Percentiles rank a stretch among this genome's conserved stretches.
phyloP scores from a whole-genome alignment of 2,329 filamentous ascomycete genomes.

The Macrophomina tecta region DNA sequence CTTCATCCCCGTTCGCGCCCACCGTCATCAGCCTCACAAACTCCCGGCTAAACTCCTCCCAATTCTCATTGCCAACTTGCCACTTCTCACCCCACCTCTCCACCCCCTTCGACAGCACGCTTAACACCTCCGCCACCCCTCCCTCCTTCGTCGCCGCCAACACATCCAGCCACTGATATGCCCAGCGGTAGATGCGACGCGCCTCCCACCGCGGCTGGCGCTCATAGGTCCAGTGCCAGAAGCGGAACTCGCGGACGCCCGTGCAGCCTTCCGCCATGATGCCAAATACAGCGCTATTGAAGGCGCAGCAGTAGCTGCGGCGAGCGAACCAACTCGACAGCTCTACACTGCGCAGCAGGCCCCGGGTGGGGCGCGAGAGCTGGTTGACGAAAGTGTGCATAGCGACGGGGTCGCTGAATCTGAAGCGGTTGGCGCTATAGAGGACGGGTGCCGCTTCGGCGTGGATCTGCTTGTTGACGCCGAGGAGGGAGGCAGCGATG shows the following conservation, averaged over 20 bases:
- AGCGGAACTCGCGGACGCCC: conserved; percentile 38
- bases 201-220: conserved; percentile 29
- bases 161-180: conserved; percentile 45
- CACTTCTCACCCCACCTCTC: background rate
- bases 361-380: background rate
- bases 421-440: conserved; percentile 39
- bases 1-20: too few relatives aligned
- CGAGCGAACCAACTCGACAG: conserved; percentile 31
- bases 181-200: conserved; percentile 42
- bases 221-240: conserved; percentile 30
- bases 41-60: background rate
- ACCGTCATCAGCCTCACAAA: background rate
- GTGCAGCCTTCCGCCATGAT: conserved; percentile 36
- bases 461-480: conserved; percentile 40
- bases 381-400: conserved; percentile 40
- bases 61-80: background rate
- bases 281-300: conserved; percentile 43
- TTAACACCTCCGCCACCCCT: conserved; percentile 38
- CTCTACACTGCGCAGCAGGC: conserved; percentile 30
- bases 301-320: conserved; percentile 35
- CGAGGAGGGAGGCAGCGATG: conserved; percentile 38
- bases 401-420: conserved; percentile 35
- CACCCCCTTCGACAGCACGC: conserved; percentile 29
- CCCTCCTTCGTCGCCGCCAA: conserved; percentile 38
- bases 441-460: conserved; percentile 38